Percentiles rank a stretch among this genome's conserved stretches.
These are phyloP conservation scores for Monosporascus sp. DNA, from an alignment of 2,329 filamentous ascomycete species.

Conservation along the genomic window DNA sequence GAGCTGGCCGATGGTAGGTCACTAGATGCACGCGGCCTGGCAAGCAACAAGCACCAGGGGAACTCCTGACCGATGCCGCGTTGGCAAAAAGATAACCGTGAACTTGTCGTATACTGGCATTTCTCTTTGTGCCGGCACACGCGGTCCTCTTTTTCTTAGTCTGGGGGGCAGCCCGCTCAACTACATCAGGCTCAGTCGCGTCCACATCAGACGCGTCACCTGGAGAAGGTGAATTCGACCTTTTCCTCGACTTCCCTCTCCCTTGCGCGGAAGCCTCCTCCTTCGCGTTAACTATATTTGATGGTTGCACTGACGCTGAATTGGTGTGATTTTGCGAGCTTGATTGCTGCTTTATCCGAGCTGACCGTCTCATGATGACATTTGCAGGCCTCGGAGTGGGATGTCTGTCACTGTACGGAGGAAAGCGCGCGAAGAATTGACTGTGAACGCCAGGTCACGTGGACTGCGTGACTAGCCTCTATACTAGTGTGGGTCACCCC, in stretches of 20 bases:
- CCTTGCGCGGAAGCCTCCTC: neutral
- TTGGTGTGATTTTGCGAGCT: neutral
- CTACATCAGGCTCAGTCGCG: conserved; percentile 10
- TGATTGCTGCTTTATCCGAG: neutral
- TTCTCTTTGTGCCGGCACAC: conserved; percentile 6
- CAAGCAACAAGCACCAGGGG: conserved; percentile 10
- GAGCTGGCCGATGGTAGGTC: conserved; percentile 45
- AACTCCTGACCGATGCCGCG: neutral
- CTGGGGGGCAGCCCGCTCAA: conserved; percentile 1
- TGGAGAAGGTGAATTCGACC: neutral
- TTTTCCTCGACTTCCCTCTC: neutral
- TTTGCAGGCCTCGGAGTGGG: too few species aligned
- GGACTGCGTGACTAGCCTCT: too few species aligned
- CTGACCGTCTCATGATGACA: neutral
- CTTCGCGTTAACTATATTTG: neutral
- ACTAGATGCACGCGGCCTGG: conserved; percentile 30
- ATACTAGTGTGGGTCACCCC: too few species aligned
- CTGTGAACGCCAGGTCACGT: too few species aligned
- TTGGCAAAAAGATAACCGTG: conserved; percentile 18
- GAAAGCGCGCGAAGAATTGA: too few species aligned
- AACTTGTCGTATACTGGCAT: conserved; percentile 8
- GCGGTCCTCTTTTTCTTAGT: conserved; percentile 16
- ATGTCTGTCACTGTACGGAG: too few species aligned
- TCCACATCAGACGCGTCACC: conserved; percentile 13
- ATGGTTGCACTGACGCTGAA: neutral